Evolutionary conservation across 208 protist genomes (phyloP).

Genomic region (Crithidia mellificae): DNA sequence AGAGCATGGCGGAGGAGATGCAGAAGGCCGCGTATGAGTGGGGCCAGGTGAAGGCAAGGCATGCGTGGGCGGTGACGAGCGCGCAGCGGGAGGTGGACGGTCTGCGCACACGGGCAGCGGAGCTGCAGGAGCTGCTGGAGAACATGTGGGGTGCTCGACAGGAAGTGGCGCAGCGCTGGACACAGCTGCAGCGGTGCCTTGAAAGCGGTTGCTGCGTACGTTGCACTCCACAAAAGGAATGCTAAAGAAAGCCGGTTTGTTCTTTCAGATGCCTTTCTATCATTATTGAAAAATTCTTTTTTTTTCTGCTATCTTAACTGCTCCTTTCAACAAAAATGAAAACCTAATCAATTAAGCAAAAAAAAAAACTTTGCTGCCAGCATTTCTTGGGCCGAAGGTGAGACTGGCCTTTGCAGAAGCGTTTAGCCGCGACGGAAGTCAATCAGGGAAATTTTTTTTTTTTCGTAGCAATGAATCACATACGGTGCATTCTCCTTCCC

Average conservation of each 20-base stretch:
- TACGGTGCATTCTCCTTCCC: too few relatives aligned
- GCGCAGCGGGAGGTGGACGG: conserved; percentile 66
- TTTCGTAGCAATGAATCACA: too few relatives aligned
- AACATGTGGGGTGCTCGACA: conserved; percentile 16
- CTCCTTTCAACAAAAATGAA: not conserved
- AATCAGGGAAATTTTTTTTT: too few relatives aligned
- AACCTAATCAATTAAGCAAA: not conserved
- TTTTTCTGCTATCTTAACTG: not conserved
- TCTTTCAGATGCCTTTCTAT: not conserved
- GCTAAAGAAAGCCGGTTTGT: conserved; percentile 14
- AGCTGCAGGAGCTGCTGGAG: conserved; percentile 31
- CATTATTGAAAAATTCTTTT: not conserved
- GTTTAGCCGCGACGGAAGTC: too few relatives aligned
- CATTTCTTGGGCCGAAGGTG: too few relatives aligned
- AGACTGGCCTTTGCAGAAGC: too few relatives aligned
- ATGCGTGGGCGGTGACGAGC: conserved; percentile 18
- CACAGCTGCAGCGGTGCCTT: conserved; percentile 27
- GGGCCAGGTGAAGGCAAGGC: conserved; percentile 23
- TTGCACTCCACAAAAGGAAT: not conserved
- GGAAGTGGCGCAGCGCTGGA: not conserved
- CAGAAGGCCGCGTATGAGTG: conserved; percentile 41
- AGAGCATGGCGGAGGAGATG: conserved; percentile 32
- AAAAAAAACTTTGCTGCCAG: too few relatives aligned
- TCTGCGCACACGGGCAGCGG: conserved; percentile 32
- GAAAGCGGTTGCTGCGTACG: conserved; percentile 5